These are phyloP conservation scores for Chlorella ohadii DNA, from an alignment of 139 green algal genomes.

Conservation along the genomic window DNA sequence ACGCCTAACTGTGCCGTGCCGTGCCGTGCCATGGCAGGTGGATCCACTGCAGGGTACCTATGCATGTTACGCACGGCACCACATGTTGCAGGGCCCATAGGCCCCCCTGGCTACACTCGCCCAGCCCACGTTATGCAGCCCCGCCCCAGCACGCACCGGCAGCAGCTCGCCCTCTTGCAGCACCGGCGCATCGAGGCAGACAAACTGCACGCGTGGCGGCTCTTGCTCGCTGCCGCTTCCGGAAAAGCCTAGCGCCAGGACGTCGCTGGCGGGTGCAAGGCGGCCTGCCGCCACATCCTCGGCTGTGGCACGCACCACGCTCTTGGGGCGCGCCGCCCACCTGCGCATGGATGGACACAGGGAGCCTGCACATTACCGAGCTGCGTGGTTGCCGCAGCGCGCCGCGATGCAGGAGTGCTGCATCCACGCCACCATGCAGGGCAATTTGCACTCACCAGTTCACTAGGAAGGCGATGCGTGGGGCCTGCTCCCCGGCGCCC, in stretches of 20 bases:
- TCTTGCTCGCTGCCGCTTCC: neutral
- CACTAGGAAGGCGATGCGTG: conserved; percentile 60
- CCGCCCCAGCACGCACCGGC: neutral
- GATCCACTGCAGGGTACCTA: no score
- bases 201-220: neutral
- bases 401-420: no score
- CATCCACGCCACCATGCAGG: neutral
- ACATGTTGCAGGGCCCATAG: neutral
- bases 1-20: no score
- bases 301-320: neutral
- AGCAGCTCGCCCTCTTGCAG: conserved; percentile 7
- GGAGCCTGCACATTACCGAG: no score
- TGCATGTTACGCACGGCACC: no score
- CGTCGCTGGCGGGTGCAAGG: neutral
- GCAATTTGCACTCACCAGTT: conserved; percentile 72
- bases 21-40: no score
- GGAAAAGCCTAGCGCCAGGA: neutral
- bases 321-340: conserved; percentile 27
- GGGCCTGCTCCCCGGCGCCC: neutral
- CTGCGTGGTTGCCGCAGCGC: no score
- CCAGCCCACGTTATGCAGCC: no score
- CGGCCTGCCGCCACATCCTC: conserved; percentile 5
- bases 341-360: no score
- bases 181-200: neutral
- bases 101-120: no score